A percentile compares a stretch with the other conserved stretches of the same genome.
These are phyloP conservation scores for Colletotrichum agaves DNA, from an alignment of 2,329 filamentous ascomycete genomes.

Conservation along the genomic window DNA sequence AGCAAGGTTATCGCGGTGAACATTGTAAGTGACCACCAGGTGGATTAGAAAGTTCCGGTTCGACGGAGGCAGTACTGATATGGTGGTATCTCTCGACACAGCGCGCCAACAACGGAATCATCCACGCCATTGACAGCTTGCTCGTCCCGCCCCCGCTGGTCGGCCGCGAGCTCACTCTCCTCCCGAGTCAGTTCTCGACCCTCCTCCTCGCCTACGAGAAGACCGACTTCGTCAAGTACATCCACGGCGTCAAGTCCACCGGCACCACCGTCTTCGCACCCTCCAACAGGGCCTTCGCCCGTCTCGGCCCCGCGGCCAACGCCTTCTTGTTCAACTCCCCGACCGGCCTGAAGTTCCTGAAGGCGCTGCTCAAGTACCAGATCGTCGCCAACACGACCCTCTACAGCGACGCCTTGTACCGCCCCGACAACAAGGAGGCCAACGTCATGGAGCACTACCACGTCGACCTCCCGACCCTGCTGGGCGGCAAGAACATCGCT, in stretches of 20 bases:
- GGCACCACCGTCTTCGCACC: conserved; percentile 87
- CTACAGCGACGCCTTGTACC: conserved; percentile 86
- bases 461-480: conserved; percentile 77
- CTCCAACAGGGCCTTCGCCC: conserved; percentile 81
- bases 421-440: conserved; percentile 46
- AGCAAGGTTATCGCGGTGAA: conserved; percentile 76
- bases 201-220: conserved; percentile 78
- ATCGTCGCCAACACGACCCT: conserved; percentile 78
- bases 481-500: conserved; percentile 72
- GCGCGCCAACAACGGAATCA: conserved; percentile 81
- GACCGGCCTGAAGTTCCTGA: conserved; percentile 78
- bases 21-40: conserved; percentile 66
- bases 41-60: background rate
- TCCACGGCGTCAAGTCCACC: conserved; percentile 63
- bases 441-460: conserved; percentile 65
- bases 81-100: fast-evolving
- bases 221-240: conserved; percentile 74
- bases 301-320: conserved; percentile 78
- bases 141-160: conserved; percentile 79
- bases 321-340: conserved; percentile 84
- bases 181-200: conserved; percentile 83
- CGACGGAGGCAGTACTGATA: background rate
- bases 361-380: conserved; percentile 82
- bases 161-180: conserved; percentile 65
- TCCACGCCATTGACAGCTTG: conserved; percentile 80